These are phyloP conservation scores for Talaromyces proteolyticus DNA, from an alignment of 495 filamentous ascomycete species.

Conservation along the genomic window DNA sequence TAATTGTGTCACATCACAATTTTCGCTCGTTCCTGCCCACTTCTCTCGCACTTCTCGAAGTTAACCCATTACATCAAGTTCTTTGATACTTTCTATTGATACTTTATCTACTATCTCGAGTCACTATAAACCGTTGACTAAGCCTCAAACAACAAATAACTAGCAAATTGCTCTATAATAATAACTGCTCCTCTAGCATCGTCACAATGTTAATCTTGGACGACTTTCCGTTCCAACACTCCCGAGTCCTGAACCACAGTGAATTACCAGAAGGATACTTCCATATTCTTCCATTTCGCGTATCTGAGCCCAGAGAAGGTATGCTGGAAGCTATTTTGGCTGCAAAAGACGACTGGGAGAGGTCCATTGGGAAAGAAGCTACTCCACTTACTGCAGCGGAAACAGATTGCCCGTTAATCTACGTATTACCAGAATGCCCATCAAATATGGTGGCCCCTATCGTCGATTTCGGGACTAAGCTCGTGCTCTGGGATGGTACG, in stretches of 20 bases:
- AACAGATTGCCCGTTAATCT: neutral
- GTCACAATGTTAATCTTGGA: neutral
- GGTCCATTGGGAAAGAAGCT: neutral
- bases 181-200: neutral
- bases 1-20: neutral
- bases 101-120: no score
- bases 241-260: neutral
- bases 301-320: conserved; percentile 46
- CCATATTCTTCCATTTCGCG: neutral
- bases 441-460: neutral
- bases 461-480: neutral
- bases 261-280: neutral
- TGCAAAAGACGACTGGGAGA: conserved; percentile 16
- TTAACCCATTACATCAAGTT: neutral
- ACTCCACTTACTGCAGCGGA: neutral
- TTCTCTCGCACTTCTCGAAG: neutral
- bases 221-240: neutral
- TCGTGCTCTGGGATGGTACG: neutral
- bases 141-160: neutral
- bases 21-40: neutral
- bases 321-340: conserved; percentile 92
- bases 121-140: no score
- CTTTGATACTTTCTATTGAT: neutral
- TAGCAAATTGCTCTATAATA: neutral
- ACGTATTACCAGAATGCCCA: neutral